These are phyloP conservation scores for Pleurotus eryngii DNA, from an alignment of 768 basidiomycete species.

Conservation along the genomic window DNA sequence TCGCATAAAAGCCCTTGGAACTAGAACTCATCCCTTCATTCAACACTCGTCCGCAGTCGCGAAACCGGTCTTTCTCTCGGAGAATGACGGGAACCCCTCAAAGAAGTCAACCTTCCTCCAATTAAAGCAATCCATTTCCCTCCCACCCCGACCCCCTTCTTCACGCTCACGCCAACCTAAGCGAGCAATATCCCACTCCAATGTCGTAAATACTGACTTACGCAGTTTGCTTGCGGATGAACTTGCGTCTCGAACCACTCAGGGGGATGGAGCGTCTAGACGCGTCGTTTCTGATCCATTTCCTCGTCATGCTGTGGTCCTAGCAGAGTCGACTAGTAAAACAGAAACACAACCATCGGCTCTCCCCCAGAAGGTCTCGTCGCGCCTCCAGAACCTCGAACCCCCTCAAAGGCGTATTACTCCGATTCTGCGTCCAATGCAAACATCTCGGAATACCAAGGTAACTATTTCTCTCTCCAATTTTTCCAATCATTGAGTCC, in stretches of 20 bases:
- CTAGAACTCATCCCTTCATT: constrained; percentile 31
- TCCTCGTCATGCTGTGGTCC: constrained; percentile 8
- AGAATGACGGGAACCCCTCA: background rate
- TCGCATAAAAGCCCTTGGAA: constrained; percentile 22
- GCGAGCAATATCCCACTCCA: background rate
- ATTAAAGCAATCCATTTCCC: background rate
- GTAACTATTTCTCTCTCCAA: too few species aligned
- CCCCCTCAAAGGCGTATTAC: too few species aligned
- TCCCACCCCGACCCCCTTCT: too few species aligned
- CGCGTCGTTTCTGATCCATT: constrained; percentile 32
- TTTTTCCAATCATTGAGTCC: background rate
- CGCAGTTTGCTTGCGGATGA: constrained; percentile 17
- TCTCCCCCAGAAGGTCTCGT: too few species aligned
- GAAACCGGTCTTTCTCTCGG: constrained; percentile 6
- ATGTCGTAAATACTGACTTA: constrained; percentile 20
- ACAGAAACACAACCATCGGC: too few species aligned
- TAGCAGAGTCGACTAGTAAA: too few species aligned
- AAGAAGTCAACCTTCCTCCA: constrained; percentile 13
- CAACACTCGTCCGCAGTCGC: constrained; percentile 4
- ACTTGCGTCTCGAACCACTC: constrained; percentile 8
- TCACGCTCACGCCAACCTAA: too few species aligned
- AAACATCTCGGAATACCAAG: too few species aligned
- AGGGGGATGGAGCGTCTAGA: constrained; percentile 7
- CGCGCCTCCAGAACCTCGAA: too few species aligned
- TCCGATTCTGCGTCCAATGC: too few species aligned